phyloP scores from a whole-genome alignment of 2,329 filamentous ascomycete species.

The Paraphoma chrysanthemicola region DNA sequence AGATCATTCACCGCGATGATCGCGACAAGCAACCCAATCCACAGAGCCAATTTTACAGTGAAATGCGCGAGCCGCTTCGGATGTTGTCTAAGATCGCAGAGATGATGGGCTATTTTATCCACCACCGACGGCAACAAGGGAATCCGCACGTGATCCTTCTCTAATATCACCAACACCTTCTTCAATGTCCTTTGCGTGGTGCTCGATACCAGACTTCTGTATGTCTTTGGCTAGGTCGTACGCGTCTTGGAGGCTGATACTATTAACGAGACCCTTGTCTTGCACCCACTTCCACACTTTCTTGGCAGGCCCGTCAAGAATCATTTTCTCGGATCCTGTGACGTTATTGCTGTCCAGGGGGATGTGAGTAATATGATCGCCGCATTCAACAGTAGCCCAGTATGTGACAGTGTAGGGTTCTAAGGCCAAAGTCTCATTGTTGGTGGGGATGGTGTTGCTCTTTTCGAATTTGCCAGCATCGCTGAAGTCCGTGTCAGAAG shows the following conservation, averaged over 20 bases:
- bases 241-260: slow-evolving; percentile 26
- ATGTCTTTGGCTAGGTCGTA: slow-evolving; percentile 30
- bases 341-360: slow-evolving; percentile 25
- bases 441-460: too few species aligned
- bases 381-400: slow-evolving; percentile 23
- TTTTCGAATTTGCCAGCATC: too few species aligned
- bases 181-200: background rate
- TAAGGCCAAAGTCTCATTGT: background rate
- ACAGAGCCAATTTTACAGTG: too few species aligned
- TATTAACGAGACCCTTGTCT: slow-evolving; percentile 24
- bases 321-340: slow-evolving; percentile 23
- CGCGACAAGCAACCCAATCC: too few species aligned
- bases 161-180: background rate
- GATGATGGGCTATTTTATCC: background rate
- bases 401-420: slow-evolving; percentile 22
- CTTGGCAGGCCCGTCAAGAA: slow-evolving; percentile 19
- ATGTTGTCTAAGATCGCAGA: background rate
- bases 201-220: background rate
- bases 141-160: background rate
- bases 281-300: slow-evolving; percentile 36
- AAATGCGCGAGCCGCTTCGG: too few species aligned
- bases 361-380: slow-evolving; percentile 14
- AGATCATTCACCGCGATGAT: too few species aligned
- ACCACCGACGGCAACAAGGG: too few species aligned
- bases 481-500: too few species aligned